These are phyloP conservation scores for Stagonosporopsis cucurbitacearum DNA, from an alignment of 2,329 filamentous ascomycete genomes.

Conservation along the genomic window DNA sequence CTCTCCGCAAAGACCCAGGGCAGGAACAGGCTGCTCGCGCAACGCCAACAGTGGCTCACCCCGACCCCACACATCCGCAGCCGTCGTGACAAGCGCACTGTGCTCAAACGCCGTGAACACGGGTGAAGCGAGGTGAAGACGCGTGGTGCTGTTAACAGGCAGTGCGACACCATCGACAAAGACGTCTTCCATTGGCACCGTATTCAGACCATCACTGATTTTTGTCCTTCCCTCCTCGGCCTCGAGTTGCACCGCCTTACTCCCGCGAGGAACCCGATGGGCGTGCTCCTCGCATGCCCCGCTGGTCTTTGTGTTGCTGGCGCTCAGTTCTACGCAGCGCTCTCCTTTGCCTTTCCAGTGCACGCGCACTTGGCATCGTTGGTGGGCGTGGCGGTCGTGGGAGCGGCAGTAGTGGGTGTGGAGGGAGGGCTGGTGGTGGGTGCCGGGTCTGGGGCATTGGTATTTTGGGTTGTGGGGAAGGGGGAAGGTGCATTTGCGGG, in stretches of 20 bases:
- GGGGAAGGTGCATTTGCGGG: not conserved
- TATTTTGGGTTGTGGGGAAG: not conserved
- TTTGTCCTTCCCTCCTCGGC: not conserved
- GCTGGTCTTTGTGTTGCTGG: too few species aligned
- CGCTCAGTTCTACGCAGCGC: not conserved
- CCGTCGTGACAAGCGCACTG: not conserved
- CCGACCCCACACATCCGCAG: too few species aligned
- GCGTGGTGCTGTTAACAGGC: too few species aligned
- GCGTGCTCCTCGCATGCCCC: not conserved
- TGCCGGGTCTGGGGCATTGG: not conserved
- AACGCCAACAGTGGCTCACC: too few species aligned
- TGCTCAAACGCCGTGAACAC: not conserved
- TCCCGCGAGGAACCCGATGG: too few species aligned
- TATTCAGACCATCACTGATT: not conserved
- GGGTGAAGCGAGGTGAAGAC: not conserved
- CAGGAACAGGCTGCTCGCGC: too few species aligned
- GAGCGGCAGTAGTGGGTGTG: not conserved
- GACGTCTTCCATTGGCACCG: too few species aligned
- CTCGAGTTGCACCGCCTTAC: too few species aligned
- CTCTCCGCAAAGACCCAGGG: too few species aligned
- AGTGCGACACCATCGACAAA: too few species aligned
- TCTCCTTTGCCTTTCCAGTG: not conserved
- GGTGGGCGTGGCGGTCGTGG: not conserved
- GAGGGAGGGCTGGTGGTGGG: not conserved
- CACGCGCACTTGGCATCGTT: not conserved